Percentiles rank a stretch among this genome's conserved stretches.
phyloP scores from a whole-genome alignment of 495 filamentous ascomycete genomes.

The Lasiosphaeria hispida region DNA sequence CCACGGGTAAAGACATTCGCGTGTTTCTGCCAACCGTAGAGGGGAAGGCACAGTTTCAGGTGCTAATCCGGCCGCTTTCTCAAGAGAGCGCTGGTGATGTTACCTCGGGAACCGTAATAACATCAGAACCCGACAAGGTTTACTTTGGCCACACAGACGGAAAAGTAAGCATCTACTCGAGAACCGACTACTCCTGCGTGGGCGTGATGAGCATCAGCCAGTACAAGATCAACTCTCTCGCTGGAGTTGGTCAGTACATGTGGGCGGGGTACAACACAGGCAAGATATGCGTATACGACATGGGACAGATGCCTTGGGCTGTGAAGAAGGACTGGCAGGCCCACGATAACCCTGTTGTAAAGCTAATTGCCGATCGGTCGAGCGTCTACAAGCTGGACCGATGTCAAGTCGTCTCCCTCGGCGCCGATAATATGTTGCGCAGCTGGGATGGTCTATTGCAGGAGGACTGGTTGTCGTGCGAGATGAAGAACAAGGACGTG shows the following conservation, averaged over 20 bases:
- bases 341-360: slow-evolving; percentile 76
- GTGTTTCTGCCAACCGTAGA: slow-evolving; percentile 76
- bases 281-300: slow-evolving; percentile 93
- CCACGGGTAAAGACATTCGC: slow-evolving; percentile 81
- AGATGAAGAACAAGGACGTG: slow-evolving; percentile 79
- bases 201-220: slow-evolving; percentile 79
- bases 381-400: slow-evolving; percentile 86
- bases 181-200: slow-evolving; percentile 68
- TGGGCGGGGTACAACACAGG: slow-evolving; percentile 96
- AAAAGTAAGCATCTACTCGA: slow-evolving; percentile 88
- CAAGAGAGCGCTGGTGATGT: slow-evolving; percentile 73
- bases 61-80: slow-evolving; percentile 64
- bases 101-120: slow-evolving; percentile 77
- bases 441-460: slow-evolving; percentile 92
- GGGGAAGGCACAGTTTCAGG: slow-evolving; percentile 62
- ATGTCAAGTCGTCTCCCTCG: slow-evolving; percentile 82
- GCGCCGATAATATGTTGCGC: slow-evolving; percentile 79
- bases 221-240: slow-evolving; percentile 91
- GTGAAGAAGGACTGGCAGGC: slow-evolving; percentile 94
- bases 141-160: slow-evolving; percentile 93
- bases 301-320: slow-evolving; percentile 74
- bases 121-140: slow-evolving; percentile 71
- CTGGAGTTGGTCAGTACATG: slow-evolving; percentile 76
- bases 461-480: slow-evolving; percentile 86
- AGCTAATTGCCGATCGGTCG: slow-evolving; percentile 72